Evolutionary conservation across 352 stramenopile genomes (phyloP).

Genomic region (Phytophthora macrochlamydospora): DNA sequence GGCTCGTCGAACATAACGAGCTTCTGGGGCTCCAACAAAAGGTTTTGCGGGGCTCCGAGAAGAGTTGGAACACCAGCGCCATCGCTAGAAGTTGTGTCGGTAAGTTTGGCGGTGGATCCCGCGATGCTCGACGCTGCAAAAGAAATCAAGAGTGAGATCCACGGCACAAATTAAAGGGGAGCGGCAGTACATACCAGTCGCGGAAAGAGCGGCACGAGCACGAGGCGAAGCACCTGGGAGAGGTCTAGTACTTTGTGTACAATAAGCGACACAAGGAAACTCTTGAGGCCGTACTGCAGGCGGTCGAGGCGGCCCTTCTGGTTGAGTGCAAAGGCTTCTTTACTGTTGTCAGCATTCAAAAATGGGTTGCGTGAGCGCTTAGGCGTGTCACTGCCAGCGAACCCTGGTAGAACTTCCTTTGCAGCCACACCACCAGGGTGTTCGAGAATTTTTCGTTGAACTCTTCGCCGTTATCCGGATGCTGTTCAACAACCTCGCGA

Average conservation of each 20-base stretch:
- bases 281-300: conserved; percentile 86
- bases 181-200: conserved; percentile 46
- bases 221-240: conserved; percentile 81
- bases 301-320: conserved; percentile 85
- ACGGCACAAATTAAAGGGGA: neutral
- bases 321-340: conserved; percentile 83
- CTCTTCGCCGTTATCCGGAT: conserved; percentile 82
- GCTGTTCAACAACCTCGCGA: conserved; percentile 82
- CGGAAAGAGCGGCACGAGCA: conserved; percentile 83
- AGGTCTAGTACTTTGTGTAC: conserved; percentile 89
- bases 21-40: conserved; percentile 79
- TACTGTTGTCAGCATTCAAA: conserved; percentile 79
- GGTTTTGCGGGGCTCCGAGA: conserved; percentile 81
- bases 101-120: conserved; percentile 77
- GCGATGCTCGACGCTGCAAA: conserved; percentile 60
- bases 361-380: conserved; percentile 86
- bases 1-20: conserved; percentile 87
- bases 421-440: conserved; percentile 82
- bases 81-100: conserved; percentile 85
- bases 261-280: conserved; percentile 81
- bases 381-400: conserved; percentile 76
- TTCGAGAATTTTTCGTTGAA: conserved; percentile 88
- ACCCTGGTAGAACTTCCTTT: conserved; percentile 85
- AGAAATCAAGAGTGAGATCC: conserved; percentile 7
- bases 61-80: conserved; percentile 87